Evolutionary conservation across 306 rosid genomes (phyloP).

Genomic region (Vachellia pachyceras): DNA sequence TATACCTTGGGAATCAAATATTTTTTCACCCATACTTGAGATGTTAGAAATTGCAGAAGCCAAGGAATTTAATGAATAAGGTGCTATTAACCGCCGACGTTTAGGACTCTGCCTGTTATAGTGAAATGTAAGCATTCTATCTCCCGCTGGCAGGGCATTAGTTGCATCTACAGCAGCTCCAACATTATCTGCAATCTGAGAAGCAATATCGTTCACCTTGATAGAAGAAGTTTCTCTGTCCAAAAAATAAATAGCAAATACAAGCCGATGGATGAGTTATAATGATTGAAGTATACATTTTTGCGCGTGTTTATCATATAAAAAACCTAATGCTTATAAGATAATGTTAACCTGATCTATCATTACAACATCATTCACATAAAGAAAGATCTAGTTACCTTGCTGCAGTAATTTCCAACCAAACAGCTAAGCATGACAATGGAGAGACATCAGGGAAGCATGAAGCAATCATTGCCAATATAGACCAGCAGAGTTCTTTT

Average conservation of each 20-base stretch:
- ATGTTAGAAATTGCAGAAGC: conserved; percentile 46
- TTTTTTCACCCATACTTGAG: conserved; percentile 44
- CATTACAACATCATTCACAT: conserved; percentile 39
- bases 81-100: conserved; percentile 72
- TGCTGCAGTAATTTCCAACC: conserved; percentile 99
- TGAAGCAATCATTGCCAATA: conserved; percentile 93
- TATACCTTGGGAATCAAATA: conserved; percentile 51
- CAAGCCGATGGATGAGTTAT: conserved; percentile 43
- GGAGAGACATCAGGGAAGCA: conserved; percentile 94
- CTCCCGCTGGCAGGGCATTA: conserved; percentile 67
- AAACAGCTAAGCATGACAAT: conserved; percentile 79
- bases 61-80: conserved; percentile 49
- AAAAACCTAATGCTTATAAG: neutral
- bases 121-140: conserved; percentile 74
- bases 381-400: conserved; percentile 58
- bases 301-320: neutral
- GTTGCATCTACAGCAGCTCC: conserved; percentile 92
- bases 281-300: conserved; percentile 25
- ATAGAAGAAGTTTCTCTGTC: conserved; percentile 93
- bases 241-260: conserved; percentile 33
- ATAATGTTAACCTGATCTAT: conserved; percentile 22
- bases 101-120: conserved; percentile 82
- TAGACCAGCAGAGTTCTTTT: conserved; percentile 94
- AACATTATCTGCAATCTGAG: conserved; percentile 86
- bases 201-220: conserved; percentile 91